These are phyloP conservation scores for Cyathus striatus DNA, from an alignment of 768 basidiomycete species.

Conservation along the genomic window DNA sequence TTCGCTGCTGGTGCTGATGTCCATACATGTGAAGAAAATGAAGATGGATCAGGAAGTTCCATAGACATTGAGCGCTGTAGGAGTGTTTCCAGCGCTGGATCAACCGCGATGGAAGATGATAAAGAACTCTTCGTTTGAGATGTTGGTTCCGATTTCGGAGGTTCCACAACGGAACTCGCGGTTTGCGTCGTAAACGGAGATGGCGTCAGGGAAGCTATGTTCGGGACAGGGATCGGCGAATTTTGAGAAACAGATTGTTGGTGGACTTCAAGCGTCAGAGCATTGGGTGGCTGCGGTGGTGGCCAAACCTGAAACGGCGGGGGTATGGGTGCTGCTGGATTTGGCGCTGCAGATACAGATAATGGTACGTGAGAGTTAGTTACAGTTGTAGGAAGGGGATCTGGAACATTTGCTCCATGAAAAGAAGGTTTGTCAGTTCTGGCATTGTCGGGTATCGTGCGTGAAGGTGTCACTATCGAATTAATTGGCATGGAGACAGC, in stretches of 20 bases:
- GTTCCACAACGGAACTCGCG: no score
- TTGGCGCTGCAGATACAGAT: conserved; percentile 7
- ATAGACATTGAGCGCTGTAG: no score
- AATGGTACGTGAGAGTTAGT: not conserved
- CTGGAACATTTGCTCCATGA: no score
- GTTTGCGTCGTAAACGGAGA: no score
- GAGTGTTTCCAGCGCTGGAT: no score
- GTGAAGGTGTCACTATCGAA: not conserved
- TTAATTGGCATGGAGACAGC: conserved; percentile 1
- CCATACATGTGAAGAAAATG: not conserved
- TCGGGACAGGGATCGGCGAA: conserved; percentile 1
- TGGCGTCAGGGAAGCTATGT: no score
- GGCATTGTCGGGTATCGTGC: not conserved
- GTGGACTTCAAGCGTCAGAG: not conserved
- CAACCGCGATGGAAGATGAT: no score
- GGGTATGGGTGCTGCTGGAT: conserved; percentile 3
- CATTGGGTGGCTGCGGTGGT: conserved; percentile 4
- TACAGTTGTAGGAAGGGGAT: no score
- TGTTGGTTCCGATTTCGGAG: no score
- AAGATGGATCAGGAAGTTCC: conserved; percentile 1
- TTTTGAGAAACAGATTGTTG: not conserved
- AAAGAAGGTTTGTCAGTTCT: not conserved
- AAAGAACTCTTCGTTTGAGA: no score
- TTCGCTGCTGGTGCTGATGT: not conserved
- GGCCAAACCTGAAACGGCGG: conserved; percentile 17